A percentile compares a stretch with the other conserved stretches of the same genome.
Conservation (phyloP, 441 rosid genomes). For the Gossypium gossypioides region DNA sequence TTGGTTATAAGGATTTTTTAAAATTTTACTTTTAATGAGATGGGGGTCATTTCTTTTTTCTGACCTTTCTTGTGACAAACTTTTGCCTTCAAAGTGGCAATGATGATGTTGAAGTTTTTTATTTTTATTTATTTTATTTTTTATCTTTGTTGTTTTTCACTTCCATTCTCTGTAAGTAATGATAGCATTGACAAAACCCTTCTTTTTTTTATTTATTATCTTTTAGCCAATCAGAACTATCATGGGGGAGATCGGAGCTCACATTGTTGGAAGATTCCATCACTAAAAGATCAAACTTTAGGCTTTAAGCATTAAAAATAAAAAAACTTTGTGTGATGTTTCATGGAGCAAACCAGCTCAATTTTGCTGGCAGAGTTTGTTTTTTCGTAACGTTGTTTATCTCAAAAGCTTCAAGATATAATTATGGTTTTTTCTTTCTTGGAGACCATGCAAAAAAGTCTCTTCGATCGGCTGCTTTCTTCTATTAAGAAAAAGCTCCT, state of each 20-base stretch:
- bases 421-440: constrained; percentile 31
- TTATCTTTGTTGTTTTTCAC: constrained; percentile 3
- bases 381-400: constrained; percentile 24
- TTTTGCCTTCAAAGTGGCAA: constrained; percentile 24
- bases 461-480: constrained; percentile 24
- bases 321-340: constrained; percentile 23
- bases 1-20: neutral
- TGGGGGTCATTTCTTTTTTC: constrained; percentile 8
- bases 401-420: constrained; percentile 44
- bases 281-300: constrained; percentile 16
- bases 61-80: constrained; percentile 30
- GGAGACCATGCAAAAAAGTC: constrained; percentile 74
- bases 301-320: constrained; percentile 18
- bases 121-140: neutral
- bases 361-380: constrained; percentile 27
- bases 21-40: neutral
- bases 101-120: constrained; percentile 26
- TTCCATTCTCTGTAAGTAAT: constrained; percentile 28
- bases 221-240: constrained; percentile 29
- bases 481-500: constrained; percentile 27
- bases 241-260: constrained; percentile 11
- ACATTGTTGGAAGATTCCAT: constrained; percentile 48
- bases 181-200: constrained; percentile 29
- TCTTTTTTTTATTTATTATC: constrained; percentile 19
- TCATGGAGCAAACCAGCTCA: constrained; percentile 27